Conservation (phyloP, 192 early-diverging fungal genomes). For the Funneliformis mosseae region DNA sequence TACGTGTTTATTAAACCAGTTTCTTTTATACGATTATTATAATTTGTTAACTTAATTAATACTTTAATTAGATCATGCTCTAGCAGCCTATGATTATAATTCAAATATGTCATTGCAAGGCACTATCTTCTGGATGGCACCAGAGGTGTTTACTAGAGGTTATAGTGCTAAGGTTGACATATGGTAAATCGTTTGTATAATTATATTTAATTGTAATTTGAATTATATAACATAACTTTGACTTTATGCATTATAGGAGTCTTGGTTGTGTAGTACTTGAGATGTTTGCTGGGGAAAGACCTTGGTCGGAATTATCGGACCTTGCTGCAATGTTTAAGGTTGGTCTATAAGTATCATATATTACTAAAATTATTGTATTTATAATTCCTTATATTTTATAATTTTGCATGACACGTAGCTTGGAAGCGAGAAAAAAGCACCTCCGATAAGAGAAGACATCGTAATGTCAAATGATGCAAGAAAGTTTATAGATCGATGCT, state of each 20-base stretch:
- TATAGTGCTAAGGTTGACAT: constrained; percentile 95
- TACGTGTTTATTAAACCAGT: constrained; percentile 4
- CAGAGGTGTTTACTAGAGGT: constrained; percentile 82
- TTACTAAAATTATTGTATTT: constrained; percentile 36
- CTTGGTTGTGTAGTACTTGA: constrained; percentile 89
- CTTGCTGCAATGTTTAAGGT: constrained; percentile 60
- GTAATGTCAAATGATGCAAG: constrained; percentile 66
- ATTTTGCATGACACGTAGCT: constrained; percentile 72
- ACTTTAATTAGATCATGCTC: constrained; percentile 4
- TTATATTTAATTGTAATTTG: neutral
- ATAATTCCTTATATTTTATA: neutral
- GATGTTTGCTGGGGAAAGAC: constrained; percentile 89
- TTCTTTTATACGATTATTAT: constrained; percentile 31
- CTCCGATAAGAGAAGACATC: constrained; percentile 69
- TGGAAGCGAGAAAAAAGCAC: constrained; percentile 72
- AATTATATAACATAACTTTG: neutral
- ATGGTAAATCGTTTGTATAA: constrained; percentile 56
- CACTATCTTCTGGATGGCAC: constrained; percentile 94
- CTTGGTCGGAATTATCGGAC: constrained; percentile 65
- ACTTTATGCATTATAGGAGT: constrained; percentile 37
- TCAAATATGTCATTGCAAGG: constrained; percentile 65
- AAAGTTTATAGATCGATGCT: constrained; percentile 75
- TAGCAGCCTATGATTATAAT: constrained; percentile 44
- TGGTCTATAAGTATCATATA: constrained; percentile 27
- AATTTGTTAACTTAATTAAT: constrained; percentile 40